A percentile compares a stretch with the other conserved stretches of the same genome.
Evolutionary conservation across 2,329 filamentous ascomycete species (phyloP).

Genomic region (Leptosphaerulina australis): DNA sequence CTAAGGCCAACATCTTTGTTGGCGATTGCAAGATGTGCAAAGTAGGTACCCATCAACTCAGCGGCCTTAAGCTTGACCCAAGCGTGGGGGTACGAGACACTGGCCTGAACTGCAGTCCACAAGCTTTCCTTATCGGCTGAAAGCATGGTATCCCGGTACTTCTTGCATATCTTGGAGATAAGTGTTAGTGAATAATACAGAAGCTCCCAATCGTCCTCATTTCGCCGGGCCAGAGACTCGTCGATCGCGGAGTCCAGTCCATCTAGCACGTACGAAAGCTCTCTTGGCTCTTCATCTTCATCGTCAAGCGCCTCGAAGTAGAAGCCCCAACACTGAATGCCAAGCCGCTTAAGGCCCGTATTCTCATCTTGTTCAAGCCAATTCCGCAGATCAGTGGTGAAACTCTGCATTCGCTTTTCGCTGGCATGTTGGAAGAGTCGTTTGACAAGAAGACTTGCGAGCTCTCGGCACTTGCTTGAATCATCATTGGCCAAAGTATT

Average conservation of each 20-base stretch:
- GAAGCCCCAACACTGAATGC: constrained; percentile 79
- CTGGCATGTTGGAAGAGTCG: constrained; percentile 81
- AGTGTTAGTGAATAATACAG: constrained; percentile 75
- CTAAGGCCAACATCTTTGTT: constrained; percentile 61
- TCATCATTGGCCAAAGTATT: constrained; percentile 89
- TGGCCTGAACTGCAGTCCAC: constrained; percentile 72
- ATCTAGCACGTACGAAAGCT: constrained; percentile 65
- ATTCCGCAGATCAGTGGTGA: constrained; percentile 71
- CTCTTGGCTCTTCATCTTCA: constrained; percentile 66
- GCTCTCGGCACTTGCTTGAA: constrained; percentile 80
- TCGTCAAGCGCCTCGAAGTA: constrained; percentile 70
- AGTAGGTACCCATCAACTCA: constrained; percentile 75
- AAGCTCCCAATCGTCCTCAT: constrained; percentile 70
- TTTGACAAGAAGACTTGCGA: constrained; percentile 79
- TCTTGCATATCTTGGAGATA: constrained; percentile 69
- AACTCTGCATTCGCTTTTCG: constrained; percentile 71
- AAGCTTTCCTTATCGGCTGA: constrained; percentile 65
- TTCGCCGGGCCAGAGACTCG: constrained; percentile 58
- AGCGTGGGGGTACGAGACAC: constrained; percentile 73
- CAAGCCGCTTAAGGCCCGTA: constrained; percentile 70
- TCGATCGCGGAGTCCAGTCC: constrained; percentile 59
- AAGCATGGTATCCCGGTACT: constrained; percentile 69
- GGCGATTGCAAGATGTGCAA: constrained; percentile 75
- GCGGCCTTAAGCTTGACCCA: constrained; percentile 79
- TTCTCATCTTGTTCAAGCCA: constrained; percentile 82